Evolutionary conservation across 129 eudicot species (phyloP).

Genomic region (Saussurea involucrata): DNA sequence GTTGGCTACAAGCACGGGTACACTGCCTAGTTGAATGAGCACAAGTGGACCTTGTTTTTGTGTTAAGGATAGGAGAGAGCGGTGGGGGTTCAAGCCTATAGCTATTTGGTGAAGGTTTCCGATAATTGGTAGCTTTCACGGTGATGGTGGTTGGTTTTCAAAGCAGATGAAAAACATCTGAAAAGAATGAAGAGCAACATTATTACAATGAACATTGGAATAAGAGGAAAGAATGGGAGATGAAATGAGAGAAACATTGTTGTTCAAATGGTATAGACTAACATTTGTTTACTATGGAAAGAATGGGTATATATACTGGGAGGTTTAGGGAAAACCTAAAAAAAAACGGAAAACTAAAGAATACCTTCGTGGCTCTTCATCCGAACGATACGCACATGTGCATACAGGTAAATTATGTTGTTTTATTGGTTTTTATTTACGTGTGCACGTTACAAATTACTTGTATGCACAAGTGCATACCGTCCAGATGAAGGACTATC

Average conservation of each 20-base stretch:
- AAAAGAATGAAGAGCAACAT: neutral
- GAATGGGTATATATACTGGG: neutral
- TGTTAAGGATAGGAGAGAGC: slow-evolving; percentile 18
- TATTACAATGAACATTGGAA: neutral
- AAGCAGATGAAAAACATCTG: neutral
- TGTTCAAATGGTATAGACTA: neutral
- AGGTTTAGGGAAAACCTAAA: no score
- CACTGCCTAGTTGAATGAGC: slow-evolving; percentile 30
- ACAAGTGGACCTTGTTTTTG: slow-evolving; percentile 28
- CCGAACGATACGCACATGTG: no score
- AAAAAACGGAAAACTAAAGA: no score
- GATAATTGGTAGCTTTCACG: slow-evolving; percentile 33
- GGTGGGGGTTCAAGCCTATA: slow-evolving; percentile 31
- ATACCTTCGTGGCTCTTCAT: no score
- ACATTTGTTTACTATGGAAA: neutral
- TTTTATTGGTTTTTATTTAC: no score
- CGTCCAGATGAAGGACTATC: no score
- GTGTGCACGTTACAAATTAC: no score
- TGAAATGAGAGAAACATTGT: neutral
- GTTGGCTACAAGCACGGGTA: slow-evolving; percentile 29
- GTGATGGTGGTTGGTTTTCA: slow-evolving; percentile 36
- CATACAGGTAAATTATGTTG: no score
- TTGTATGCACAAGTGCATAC: no score
- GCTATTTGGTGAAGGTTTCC: slow-evolving; percentile 44
- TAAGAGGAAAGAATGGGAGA: neutral